Base-by-base conservation (phyloP, 2,329 filamentous ascomycete species). In the Madurella fahalii region DNA sequence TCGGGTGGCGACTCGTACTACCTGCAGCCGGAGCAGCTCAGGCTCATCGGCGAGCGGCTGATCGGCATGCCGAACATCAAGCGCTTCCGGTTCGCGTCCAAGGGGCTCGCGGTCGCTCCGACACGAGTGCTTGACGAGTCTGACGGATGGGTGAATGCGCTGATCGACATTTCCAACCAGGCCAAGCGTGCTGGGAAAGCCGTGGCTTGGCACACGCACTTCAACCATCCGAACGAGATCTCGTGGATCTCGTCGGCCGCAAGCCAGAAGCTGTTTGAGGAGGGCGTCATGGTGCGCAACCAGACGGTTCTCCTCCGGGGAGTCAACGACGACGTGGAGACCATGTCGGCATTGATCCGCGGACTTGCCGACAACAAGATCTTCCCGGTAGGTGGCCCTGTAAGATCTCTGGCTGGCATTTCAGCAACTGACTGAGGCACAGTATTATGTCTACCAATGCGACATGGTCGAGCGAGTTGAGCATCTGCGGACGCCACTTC, bases 361-460 rank as follows among this genome's bases (percentile, higher is more conserved):
- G 71, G 66, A 46, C 72, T 86, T 20, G 77, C 79, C 2, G 75
- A 81, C 58, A 79, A 81, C 56, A 79, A 78, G 42, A 77, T 86
- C 45, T 70, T 77, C 47, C 83, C 83, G 5, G 79, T 82, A 65
- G 60, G 77, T 58, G 18, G 2, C 11, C 15, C 13, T 12, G 9
- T 18, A 13, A 15, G 5, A 16, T 25, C 13, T 18, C n/a, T 17
- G 20, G 15, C 13, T 11, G n/a, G 17, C 20, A 11, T 1, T n/a
- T 30, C 13, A 5, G 9, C 17, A 18, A 18, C 59, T 58, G 58
- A 62, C 53, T 30, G 11, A 18, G 15, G 37, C 32, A 40, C 59
- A 82, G 77, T 86, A 86, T 66, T 86, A 86, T 61, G 77, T 86
- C 49, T 86, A 86, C 66, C 82, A 85, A 63, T 80, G 79, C 45